Percentiles rank a stretch among this genome's conserved stretches.
phyloP scores from a whole-genome alignment of 139 green algal genomes.

The Chlorella vulgaris region DNA sequence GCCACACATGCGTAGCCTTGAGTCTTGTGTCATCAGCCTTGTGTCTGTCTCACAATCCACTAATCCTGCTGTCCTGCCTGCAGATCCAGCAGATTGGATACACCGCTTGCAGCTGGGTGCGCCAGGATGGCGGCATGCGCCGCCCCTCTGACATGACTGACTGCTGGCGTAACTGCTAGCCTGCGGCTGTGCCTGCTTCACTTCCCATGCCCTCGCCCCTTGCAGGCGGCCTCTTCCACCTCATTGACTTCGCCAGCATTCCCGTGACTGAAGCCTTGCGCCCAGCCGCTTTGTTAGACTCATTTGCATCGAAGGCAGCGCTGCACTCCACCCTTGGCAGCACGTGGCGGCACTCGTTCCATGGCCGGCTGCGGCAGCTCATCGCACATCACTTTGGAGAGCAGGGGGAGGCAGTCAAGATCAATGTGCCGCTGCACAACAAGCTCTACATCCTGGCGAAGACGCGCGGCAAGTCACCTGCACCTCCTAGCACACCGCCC shows the following conservation, averaged over 20 bases:
- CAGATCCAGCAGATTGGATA: slow-evolving; percentile 2
- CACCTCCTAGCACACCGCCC: neutral
- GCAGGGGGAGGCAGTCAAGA: neutral
- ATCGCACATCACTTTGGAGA: neutral
- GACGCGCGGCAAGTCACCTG: neutral
- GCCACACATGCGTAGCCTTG: neutral
- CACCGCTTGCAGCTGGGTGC: slow-evolving; percentile 13
- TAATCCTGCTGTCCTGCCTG: neutral
- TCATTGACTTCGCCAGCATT: neutral
- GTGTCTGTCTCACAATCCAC: too few species aligned
- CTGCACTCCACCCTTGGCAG: slow-evolving; percentile 5
- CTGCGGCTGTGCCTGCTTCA: too few species aligned
- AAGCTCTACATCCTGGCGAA: slow-evolving; percentile 2
- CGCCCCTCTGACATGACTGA: too few species aligned
- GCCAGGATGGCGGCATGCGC: neutral
- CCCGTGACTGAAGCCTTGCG: neutral
- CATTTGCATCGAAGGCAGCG: neutral
- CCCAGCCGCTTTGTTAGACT: neutral
- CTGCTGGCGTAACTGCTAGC: too few species aligned
- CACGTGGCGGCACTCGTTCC: neutral
- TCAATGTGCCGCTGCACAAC: neutral
- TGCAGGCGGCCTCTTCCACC: slow-evolving; percentile 13
- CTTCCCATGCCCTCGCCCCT: neutral
- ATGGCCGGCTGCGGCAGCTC: neutral
- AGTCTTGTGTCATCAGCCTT: neutral